These are phyloP conservation scores for Lenzites betulinus DNA, from an alignment of 768 basidiomycete genomes.

Conservation along the genomic window DNA sequence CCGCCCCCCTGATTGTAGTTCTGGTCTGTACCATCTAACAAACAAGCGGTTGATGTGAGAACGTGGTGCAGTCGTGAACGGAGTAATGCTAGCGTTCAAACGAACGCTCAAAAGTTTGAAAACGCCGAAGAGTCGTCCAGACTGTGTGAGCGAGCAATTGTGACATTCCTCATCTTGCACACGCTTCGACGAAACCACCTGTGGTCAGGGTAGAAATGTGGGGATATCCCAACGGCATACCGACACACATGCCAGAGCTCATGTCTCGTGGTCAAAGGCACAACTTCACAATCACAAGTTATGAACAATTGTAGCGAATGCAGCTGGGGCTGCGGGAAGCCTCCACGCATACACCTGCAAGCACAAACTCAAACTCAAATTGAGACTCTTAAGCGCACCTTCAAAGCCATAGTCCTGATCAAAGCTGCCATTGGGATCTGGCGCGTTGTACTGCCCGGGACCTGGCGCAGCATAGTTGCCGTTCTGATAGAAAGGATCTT, in stretches of 20 bases:
- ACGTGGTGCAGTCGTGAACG: constrained; percentile 4
- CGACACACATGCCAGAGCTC: constrained; percentile 11
- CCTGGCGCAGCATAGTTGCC: constrained; percentile 55
- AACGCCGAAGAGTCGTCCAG: too few species aligned
- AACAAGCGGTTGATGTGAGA: constrained; percentile 25
- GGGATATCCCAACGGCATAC: neutral
- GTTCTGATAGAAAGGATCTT: constrained; percentile 72
- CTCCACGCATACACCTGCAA: constrained; percentile 2
- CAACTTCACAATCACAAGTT: neutral
- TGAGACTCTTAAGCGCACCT: constrained; percentile 82
- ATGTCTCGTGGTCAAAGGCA: constrained; percentile 16
- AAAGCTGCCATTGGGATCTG: constrained; percentile 49
- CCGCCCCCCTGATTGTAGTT: constrained; percentile 52
- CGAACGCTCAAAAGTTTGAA: neutral
- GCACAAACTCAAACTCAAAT: constrained; percentile 34
- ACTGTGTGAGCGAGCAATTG: neutral
- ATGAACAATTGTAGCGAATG: neutral
- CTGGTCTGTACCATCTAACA: constrained; percentile 65
- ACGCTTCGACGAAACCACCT: neutral
- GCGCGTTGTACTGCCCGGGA: constrained; percentile 47
- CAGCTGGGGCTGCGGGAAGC: neutral
- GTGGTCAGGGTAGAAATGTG: neutral
- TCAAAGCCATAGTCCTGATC: constrained; percentile 70
- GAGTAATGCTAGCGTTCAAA: neutral
- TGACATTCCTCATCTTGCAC: neutral